These are phyloP conservation scores for Rhizopus sp. DNA, from an alignment of 371 early-diverging fungal genomes.

Conservation along the genomic window DNA sequence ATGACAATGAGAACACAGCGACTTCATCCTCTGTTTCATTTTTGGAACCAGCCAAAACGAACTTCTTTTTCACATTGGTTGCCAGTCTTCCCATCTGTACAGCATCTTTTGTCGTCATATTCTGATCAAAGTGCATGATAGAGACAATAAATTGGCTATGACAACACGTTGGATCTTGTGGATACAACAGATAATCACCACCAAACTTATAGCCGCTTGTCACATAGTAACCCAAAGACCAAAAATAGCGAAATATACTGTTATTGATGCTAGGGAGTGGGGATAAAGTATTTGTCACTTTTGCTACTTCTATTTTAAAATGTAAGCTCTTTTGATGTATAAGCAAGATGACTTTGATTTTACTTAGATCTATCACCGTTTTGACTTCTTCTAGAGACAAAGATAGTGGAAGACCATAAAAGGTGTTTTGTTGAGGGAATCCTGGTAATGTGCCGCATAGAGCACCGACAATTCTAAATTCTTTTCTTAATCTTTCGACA, in stretches of 20 bases:
- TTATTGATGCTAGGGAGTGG: slow-evolving; percentile 23
- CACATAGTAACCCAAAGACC: slow-evolving; percentile 53
- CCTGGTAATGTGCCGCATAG: slow-evolving; percentile 55
- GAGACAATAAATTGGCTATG: slow-evolving; percentile 59
- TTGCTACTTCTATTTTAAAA: not conserved
- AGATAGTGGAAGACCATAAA: slow-evolving; percentile 52
- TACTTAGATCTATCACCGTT: slow-evolving; percentile 26
- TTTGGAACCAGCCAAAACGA: slow-evolving; percentile 34
- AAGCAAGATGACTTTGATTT: too few species aligned
- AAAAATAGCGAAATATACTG: slow-evolving; percentile 50
- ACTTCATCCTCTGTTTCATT: slow-evolving; percentile 7
- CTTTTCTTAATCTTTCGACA: slow-evolving; percentile 39
- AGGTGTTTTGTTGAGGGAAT: slow-evolving; percentile 58
- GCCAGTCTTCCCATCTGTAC: slow-evolving; percentile 55
- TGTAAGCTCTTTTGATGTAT: too few species aligned
- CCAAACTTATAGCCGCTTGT: slow-evolving; percentile 67
- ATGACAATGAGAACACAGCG: slow-evolving; percentile 30
- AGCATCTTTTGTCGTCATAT: slow-evolving; percentile 34
- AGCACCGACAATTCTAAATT: slow-evolving; percentile 59
- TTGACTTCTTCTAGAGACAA: slow-evolving; percentile 58
- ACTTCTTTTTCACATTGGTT: slow-evolving; percentile 56
- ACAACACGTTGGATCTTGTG: slow-evolving; percentile 53
- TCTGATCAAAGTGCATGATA: slow-evolving; percentile 11
- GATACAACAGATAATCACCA: slow-evolving; percentile 64
- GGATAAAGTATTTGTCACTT: slow-evolving; percentile 18